phyloP scores from a whole-genome alignment of 75 land plant genomes.

The Pseudotsuga menziesii region DNA sequence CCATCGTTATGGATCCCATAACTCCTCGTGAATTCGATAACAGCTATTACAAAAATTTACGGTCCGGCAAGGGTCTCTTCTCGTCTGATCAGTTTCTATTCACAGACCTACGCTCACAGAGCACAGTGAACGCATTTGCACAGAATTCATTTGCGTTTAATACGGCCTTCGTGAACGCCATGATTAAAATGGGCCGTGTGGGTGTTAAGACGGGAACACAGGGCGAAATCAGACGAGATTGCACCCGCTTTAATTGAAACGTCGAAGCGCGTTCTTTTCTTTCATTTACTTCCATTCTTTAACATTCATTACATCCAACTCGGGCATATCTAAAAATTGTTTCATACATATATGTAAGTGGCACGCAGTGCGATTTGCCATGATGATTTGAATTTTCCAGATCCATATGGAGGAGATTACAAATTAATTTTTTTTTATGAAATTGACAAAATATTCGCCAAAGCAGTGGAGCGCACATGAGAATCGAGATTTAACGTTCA shows the following conservation, averaged over 20 bases:
- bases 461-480: too few relatives aligned
- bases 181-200: constrained; percentile 58
- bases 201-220: constrained; percentile 47
- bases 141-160: constrained; percentile 26
- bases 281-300: too few relatives aligned
- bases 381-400: too few relatives aligned
- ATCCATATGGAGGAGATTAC: too few relatives aligned
- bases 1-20: constrained; percentile 51
- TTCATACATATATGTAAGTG: too few relatives aligned
- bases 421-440: too few relatives aligned
- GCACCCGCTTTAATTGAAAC: constrained; percentile 22
- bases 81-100: constrained; percentile 52
- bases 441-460: too few relatives aligned
- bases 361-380: too few relatives aligned
- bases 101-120: constrained; percentile 36
- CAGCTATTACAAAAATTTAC: constrained; percentile 51
- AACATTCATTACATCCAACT: too few relatives aligned
- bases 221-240: constrained; percentile 57
- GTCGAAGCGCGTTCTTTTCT: too few relatives aligned
- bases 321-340: too few relatives aligned
- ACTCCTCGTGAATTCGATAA: constrained; percentile 60
- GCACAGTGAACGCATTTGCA: constrained; percentile 39
- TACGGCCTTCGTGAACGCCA: constrained; percentile 37
- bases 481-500: too few relatives aligned
- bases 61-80: constrained; percentile 50